Evolutionary conservation across 208 protist species (phyloP), one percentile per base, ranked within the genome.

Genomic region (Trypanosomatidae sp.): DNA sequence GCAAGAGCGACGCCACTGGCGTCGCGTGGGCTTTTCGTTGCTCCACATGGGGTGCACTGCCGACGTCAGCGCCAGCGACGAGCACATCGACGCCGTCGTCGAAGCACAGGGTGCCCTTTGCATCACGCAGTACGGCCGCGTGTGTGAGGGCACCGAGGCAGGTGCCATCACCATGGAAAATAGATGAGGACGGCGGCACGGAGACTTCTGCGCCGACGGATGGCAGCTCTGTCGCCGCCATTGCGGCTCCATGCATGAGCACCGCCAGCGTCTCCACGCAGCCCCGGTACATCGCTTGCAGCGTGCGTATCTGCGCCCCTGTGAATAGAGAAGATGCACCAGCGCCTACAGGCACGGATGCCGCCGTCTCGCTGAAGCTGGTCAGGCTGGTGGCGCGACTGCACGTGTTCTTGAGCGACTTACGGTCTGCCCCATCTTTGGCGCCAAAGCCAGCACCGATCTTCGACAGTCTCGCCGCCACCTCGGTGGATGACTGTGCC

Each of bases 191-290:
- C 15, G 28, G 62, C 65, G 64, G 44, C 52, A 22, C 64, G 17
- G 25, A 36, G 33, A 50, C 30, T 44, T 49, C 46, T 15, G 46
- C 17, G n/a, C n/a, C 46, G 22, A 44, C 46, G 22, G 55, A 8
- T 3, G 50, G 15, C 10, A 36, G 28, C 30, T 49, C 64, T 3
- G 69, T 79, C 59, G 62, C 43, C 33, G 66, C 62, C 65, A 80
- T 50, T 13, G 75, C 75, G 1, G 75, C 75, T 10, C 69, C 75
- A 66, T 80, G 75, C 19, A 80, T 43, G 1, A 80, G 75, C 50
- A 80, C 65, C 39, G 74, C 75, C 56, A 80, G 69, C 22, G 53
- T 53, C 46, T 80, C 75, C 19, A 80, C 69, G 39, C 75, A 74
- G 64, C 70, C 53, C 36, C 65, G 75, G 69, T 75, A 80, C 36